phyloP scores from a whole-genome alignment of 768 basidiomycete species.

The Infundibulicybe gibba region DNA sequence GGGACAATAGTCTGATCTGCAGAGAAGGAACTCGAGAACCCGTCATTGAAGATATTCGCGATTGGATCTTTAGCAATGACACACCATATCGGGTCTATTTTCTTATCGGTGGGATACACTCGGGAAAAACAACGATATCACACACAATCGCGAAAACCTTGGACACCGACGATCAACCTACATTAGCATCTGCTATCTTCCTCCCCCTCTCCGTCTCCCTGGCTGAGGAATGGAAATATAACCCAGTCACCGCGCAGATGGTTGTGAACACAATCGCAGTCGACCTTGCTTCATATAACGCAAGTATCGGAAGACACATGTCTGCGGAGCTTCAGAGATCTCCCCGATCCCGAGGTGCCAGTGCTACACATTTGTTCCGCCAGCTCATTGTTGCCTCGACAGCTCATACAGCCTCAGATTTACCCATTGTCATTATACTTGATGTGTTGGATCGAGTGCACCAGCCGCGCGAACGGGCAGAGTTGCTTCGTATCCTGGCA shows the following conservation, averaged over 20 bases:
- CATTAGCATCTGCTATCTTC: conserved; percentile 27
- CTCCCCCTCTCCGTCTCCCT: too few species aligned
- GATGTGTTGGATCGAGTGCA: conserved; percentile 27
- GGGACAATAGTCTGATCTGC: conserved; percentile 6
- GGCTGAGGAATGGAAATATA: too few species aligned
- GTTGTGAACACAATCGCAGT: conserved; percentile 29
- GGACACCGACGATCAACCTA: conserved; percentile 15
- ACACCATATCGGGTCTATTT: conserved; percentile 16
- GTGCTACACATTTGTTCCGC: conserved; percentile 16
- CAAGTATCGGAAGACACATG: conserved; percentile 5
- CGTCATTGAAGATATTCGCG: conserved; percentile 12
- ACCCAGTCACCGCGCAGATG: conserved; percentile 14
- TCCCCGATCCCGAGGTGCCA: conserved; percentile 1
- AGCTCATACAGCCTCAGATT: conserved; percentile 14
- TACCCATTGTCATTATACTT: conserved; percentile 28
- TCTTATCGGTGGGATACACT: conserved; percentile 21
- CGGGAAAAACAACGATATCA: conserved; percentile 27
- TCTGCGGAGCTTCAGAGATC: neutral
- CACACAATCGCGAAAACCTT: conserved; percentile 18
- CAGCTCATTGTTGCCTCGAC: conserved; percentile 22
- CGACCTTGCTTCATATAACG: conserved; percentile 26
- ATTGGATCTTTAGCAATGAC: conserved; percentile 8
- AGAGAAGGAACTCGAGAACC: conserved; percentile 5
- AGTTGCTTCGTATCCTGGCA: conserved; percentile 1
- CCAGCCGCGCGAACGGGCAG: conserved; percentile 4